Percentiles rank a stretch among this genome's conserved stretches.
Evolutionary conservation across 768 basidiomycete species (phyloP).

Genomic region (Cystoderma amianthinum): DNA sequence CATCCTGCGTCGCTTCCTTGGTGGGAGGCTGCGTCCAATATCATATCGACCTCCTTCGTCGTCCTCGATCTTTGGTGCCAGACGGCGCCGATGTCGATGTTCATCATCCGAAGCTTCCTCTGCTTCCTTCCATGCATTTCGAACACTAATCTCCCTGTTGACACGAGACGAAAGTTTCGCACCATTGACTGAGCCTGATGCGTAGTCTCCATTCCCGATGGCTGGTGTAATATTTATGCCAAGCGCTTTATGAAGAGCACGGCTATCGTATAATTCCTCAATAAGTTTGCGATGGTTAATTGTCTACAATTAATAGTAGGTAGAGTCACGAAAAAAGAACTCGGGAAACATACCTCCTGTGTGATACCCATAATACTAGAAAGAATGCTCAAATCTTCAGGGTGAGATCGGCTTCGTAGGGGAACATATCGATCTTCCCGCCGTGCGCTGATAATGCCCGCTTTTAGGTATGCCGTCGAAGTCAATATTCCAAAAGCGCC

Average conservation of each 20-base stretch:
- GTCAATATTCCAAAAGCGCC: slow-evolving; percentile 78
- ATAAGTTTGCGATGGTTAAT: slow-evolving; percentile 68
- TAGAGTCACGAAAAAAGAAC: neutral
- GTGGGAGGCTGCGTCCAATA: slow-evolving; percentile 36
- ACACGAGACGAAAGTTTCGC: slow-evolving; percentile 7
- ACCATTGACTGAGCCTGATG: neutral
- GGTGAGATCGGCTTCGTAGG: slow-evolving; percentile 33
- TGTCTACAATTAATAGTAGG: slow-evolving; percentile 34
- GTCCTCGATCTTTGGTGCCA: slow-evolving; percentile 16
- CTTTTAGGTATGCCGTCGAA: slow-evolving; percentile 61
- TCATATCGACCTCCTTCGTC: slow-evolving; percentile 57
- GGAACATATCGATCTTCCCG: slow-evolving; percentile 40
- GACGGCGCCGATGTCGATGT: slow-evolving; percentile 8
- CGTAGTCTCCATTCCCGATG: neutral
- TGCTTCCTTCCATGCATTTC: slow-evolving; percentile 31
- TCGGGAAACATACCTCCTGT: slow-evolving; percentile 51
- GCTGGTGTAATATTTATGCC: slow-evolving; percentile 22
- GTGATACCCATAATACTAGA: slow-evolving; percentile 77
- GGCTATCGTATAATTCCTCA: slow-evolving; percentile 58
- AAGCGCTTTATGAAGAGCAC: slow-evolving; percentile 52
- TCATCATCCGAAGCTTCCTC: slow-evolving; percentile 23
- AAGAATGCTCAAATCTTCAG: slow-evolving; percentile 72
- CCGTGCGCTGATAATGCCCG: slow-evolving; percentile 54
- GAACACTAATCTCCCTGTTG: slow-evolving; percentile 15
- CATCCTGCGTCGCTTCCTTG: slow-evolving; percentile 38